phyloP scores from a whole-genome alignment of 495 filamentous ascomycete species.

The Tricharina praecox region DNA sequence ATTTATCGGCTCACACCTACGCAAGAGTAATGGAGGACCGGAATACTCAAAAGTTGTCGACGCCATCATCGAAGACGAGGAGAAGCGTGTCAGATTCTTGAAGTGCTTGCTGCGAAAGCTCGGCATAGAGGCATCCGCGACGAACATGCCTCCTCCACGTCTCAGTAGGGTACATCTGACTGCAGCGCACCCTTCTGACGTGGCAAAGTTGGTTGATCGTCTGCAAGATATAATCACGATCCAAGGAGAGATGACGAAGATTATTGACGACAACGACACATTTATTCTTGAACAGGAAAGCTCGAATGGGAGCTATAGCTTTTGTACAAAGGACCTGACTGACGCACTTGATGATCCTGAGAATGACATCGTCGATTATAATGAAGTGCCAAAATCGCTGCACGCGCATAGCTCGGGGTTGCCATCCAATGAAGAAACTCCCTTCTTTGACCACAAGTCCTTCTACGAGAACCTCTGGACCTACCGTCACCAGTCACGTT shows the following conservation, averaged over 20 bases:
- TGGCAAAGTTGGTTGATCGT: conserved; percentile 47
- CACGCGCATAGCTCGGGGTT: conserved; percentile 51
- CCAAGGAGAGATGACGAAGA: conserved; percentile 40
- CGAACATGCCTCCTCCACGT: conserved; percentile 47
- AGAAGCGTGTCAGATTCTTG: conserved; percentile 53
- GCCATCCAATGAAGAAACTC: conserved; percentile 59
- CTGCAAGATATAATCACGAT: conserved; percentile 49
- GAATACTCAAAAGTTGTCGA: conserved; percentile 53
- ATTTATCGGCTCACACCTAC: conserved; percentile 68
- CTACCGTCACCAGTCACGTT: conserved; percentile 42
- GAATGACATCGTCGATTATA: conserved; percentile 59
- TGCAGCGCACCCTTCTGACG: conserved; percentile 43
- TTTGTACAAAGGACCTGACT: conserved; percentile 41
- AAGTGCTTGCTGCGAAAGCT: conserved; percentile 69
- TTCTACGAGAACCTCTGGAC: conserved; percentile 56
- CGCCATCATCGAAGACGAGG: conserved; percentile 52
- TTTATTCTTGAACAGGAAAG: conserved; percentile 51
- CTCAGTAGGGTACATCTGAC: conserved; percentile 78
- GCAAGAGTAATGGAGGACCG: conserved; percentile 41
- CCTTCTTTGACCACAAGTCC: conserved; percentile 70
- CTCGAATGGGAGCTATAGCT: conserved; percentile 26
- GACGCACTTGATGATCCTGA: conserved; percentile 32
- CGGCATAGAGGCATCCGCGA: conserved; percentile 57
- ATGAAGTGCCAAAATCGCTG: conserved; percentile 51
- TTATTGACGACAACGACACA: conserved; percentile 71